A percentile compares a stretch with the other conserved stretches of the same genome.
These are phyloP conservation scores for Apiospora aurea DNA, from an alignment of 2,329 filamentous ascomycete genomes.

Conservation along the genomic window DNA sequence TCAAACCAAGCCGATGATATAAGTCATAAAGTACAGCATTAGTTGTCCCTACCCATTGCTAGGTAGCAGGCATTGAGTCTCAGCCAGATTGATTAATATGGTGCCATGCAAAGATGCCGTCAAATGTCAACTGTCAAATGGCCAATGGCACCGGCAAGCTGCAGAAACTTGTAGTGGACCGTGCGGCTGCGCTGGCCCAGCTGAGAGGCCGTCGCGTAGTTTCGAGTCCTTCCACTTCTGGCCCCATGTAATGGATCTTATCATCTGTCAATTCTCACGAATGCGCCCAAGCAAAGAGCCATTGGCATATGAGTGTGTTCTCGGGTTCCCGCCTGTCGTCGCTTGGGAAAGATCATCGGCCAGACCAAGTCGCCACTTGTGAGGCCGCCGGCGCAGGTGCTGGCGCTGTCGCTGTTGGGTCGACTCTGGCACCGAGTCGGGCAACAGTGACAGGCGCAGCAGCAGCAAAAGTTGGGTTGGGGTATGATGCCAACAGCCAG, in stretches of 20 bases:
- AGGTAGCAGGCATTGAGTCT: background rate
- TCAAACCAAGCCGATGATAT: background rate
- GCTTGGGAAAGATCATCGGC: conserved; percentile 28
- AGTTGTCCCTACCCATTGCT: no score
- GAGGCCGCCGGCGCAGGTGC: conserved; percentile 23
- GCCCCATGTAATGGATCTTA: background rate
- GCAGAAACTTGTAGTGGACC: conserved; percentile 3
- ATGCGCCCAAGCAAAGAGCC: conserved; percentile 2
- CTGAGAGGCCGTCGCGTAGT: conserved; percentile 8
- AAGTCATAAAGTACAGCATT: background rate
- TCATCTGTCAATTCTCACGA: conserved; percentile 3
- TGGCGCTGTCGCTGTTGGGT: conserved; percentile 31
- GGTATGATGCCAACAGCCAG: conserved; percentile 1
- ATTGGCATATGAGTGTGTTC: conserved; percentile 1
- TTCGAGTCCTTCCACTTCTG: background rate
- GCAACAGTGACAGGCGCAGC: conserved; percentile 28
- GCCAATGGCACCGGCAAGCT: background rate
- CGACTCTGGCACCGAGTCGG: conserved; percentile 27
- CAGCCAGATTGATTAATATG: background rate
- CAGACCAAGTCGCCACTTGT: conserved; percentile 20
- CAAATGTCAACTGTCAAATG: background rate
- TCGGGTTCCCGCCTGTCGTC: conserved; percentile 24
- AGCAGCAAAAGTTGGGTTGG: conserved; percentile 3
- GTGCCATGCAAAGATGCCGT: background rate
- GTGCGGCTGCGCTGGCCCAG: conserved; percentile 15